phyloP scores from a whole-genome alignment of 192 early-diverging fungal species.

The Physocladia obscura region DNA sequence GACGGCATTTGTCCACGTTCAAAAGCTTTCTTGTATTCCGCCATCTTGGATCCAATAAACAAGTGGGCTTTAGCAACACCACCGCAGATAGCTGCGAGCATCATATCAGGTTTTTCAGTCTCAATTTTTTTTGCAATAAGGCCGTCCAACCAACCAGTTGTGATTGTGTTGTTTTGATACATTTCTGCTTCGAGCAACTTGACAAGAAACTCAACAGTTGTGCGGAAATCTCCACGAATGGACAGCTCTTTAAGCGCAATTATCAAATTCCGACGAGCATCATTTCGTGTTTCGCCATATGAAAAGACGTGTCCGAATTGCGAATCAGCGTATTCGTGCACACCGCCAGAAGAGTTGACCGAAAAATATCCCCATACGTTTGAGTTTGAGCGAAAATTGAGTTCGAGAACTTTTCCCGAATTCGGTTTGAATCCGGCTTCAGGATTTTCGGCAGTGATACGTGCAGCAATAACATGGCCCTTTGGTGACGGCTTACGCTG shows the following conservation, averaged over 20 bases:
- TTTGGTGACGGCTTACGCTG: conserved; percentile 91
- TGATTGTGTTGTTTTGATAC: conserved; percentile 86
- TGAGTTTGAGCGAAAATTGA: conserved; percentile 92
- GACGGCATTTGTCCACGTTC: conserved; percentile 92
- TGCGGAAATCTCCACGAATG: conserved; percentile 97
- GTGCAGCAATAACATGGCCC: conserved; percentile 96
- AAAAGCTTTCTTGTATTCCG: conserved; percentile 77
- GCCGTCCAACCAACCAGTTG: conserved; percentile 93
- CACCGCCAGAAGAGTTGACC: conserved; percentile 87
- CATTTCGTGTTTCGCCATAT: conserved; percentile 91
- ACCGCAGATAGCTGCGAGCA: conserved; percentile 88
- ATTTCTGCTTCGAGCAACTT: conserved; percentile 86
- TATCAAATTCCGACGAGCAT: conserved; percentile 93
- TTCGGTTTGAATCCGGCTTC: conserved; percentile 99
- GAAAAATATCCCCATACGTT: conserved; percentile 99
- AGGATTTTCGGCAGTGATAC: conserved; percentile 98
- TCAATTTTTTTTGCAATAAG: conserved; percentile 86
- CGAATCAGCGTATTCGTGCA: conserved; percentile 99
- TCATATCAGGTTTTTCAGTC: conserved; percentile 85
- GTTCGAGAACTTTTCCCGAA: conserved; percentile 91
- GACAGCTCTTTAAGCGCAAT: conserved; percentile 97
- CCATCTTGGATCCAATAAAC: conserved; percentile 59
- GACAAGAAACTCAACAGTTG: conserved; percentile 96
- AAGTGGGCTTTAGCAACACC: conserved; percentile 83
- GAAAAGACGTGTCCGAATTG: conserved; percentile 99